Conservation (phyloP, 2,329 filamentous ascomycete genomes). For the Periconia macrospinosa region DNA sequence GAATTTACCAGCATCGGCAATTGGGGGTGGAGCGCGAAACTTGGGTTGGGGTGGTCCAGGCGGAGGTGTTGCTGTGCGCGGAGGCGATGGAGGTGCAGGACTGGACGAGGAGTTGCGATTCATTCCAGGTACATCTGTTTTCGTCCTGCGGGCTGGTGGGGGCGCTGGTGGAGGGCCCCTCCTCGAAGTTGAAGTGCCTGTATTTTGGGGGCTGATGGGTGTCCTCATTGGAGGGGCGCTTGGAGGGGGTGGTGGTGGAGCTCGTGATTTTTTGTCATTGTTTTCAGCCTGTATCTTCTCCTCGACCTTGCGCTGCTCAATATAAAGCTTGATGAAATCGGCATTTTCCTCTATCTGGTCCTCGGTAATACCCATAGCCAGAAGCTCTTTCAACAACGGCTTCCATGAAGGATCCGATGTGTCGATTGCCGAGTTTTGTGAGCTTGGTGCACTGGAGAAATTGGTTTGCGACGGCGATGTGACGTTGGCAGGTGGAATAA, state of each 20-base stretch:
- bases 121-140: conserved; percentile 42
- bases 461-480: conserved; percentile 40
- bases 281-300: conserved; percentile 50
- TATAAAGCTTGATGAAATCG: conserved; percentile 69
- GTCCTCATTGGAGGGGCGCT: conserved; percentile 45
- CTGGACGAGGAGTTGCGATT: conserved; percentile 54
- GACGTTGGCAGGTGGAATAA: conserved; percentile 52
- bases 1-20: conserved; percentile 88
- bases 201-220: conserved; percentile 63
- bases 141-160: conserved; percentile 52
- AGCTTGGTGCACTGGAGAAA: conserved; percentile 35
- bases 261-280: conserved; percentile 54
- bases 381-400: conserved; percentile 62
- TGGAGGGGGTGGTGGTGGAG: conserved; percentile 66
- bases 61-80: conserved; percentile 71
- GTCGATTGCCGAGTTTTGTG: conserved; percentile 56
- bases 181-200: conserved; percentile 57
- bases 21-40: conserved; percentile 83
- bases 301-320: conserved; percentile 63
- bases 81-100: conserved; percentile 61
- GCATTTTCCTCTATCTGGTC: conserved; percentile 69
- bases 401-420: conserved; percentile 65
- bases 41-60: conserved; percentile 63
- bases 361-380: conserved; percentile 68
- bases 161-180: conserved; percentile 65